These are phyloP conservation scores for Spathaspora jeffriesii DNA, from an alignment of 1,139 yeast species.

Conservation along the genomic window DNA sequence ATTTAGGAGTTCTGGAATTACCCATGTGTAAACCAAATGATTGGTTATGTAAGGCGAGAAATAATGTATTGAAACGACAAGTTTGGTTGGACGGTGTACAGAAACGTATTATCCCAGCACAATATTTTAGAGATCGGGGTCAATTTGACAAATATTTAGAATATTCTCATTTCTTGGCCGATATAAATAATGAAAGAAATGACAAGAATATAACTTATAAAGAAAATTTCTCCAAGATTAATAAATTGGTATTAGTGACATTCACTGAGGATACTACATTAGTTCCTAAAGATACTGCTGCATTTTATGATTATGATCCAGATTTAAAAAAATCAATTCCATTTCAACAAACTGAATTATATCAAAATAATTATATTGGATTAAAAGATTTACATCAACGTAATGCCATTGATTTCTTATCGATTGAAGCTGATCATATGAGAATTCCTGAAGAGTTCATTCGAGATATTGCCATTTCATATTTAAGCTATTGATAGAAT, in stretches of 20 bases:
- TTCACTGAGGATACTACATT: slow-evolving; percentile 66
- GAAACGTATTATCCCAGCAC: slow-evolving; percentile 65
- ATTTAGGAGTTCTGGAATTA: slow-evolving; percentile 72
- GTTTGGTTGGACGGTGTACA: slow-evolving; percentile 66
- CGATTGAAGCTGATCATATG: slow-evolving; percentile 70
- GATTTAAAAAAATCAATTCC: slow-evolving; percentile 42
- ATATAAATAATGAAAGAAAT: slow-evolving; percentile 61
- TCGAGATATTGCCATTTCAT: slow-evolving; percentile 33
- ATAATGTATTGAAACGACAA: slow-evolving; percentile 55
- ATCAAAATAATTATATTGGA: slow-evolving; percentile 59
- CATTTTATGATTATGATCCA: slow-evolving; percentile 59
- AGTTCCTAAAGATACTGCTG: slow-evolving; percentile 73
- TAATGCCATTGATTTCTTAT: slow-evolving; percentile 46
- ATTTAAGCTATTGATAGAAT: slow-evolving; percentile 15
- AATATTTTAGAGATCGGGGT: slow-evolving; percentile 63
- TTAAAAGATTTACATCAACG: slow-evolving; percentile 45
- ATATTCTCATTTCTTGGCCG: slow-evolving; percentile 59
- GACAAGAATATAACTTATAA: slow-evolving; percentile 32
- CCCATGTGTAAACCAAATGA: slow-evolving; percentile 60
- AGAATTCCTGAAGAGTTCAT: slow-evolving; percentile 53
- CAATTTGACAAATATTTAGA: slow-evolving; percentile 49
- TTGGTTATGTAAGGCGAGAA: slow-evolving; percentile 62
- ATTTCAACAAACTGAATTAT: slow-evolving; percentile 52
- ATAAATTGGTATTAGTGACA: slow-evolving; percentile 57
- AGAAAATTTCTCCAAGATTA: slow-evolving; percentile 41